Evolutionary conservation across 1,284 basidiomycete genomes (phyloP), one percentile per base, ranked within the genome.

Genomic region (Apiotrichum akiyoshidainum): DNA sequence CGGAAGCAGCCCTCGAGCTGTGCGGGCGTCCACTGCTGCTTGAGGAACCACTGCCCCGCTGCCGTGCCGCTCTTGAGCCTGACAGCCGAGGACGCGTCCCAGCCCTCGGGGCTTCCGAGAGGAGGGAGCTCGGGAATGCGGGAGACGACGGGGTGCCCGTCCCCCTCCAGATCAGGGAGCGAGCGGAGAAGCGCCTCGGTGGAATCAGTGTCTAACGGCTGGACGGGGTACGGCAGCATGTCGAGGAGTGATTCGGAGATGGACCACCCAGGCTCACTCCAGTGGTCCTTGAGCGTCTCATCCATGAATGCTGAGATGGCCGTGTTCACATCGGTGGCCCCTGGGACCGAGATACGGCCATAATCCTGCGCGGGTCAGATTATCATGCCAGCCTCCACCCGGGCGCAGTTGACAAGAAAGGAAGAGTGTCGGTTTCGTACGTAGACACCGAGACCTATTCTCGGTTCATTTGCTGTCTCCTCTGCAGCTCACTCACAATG

Each of bases 191-290:
- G 34, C 19, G 12, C n/a, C 14, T 41, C 11, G n/a, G 22, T 16
- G 16, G 46, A 16, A 14, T 17, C 17, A 22, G 16, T 17, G 10
- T 37, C 12, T 3, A 7, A 31, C 2, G 48, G 41, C 64, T 37
- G 65, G 57, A 75, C 68, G 0, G 87, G 85, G 59, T 85, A 82
- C 0, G 87, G 87, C 12, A 92, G 81, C 40, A 84, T 85, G 7
- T 84, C 77, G 0, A 92, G 81, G 65, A 89, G 85, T 12, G 82
- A 82, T 50, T 90, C 87, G 19, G 92, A 79, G 63, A 91, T 87
- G 0, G 82, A 82, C 17, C 90, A 81, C 4, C 91, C 90, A 0
- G 90, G 46, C 40, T 55, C 46, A 16, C 40, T 35, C 46, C 39
- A 55, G 54, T 55, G 49, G 19, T 46, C 39, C 22, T 13, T n/a